Base-by-base conservation (phyloP, 2,329 filamentous ascomycete species). In the Parastagonospora avenae region DNA sequence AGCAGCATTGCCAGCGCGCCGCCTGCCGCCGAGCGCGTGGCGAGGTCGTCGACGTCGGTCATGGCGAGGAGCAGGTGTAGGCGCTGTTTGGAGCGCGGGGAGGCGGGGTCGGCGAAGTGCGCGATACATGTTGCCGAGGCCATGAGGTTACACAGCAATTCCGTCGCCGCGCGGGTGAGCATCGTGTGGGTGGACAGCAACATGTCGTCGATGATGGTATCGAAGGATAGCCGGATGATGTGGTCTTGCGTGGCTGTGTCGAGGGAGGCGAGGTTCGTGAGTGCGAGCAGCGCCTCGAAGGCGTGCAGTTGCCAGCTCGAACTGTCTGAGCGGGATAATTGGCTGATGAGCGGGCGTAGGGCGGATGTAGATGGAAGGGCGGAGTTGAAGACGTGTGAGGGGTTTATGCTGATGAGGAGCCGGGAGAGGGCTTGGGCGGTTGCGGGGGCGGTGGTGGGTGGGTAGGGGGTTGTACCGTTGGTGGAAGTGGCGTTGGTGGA, bases 101-200 rank as follows among this genome's bases (percentile, higher is more conserved):
- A 28, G 3, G 82, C 84, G 11, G 80, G 82, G 52, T 89, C 87
- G 0, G 86, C 87, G 62, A 91, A 93, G 27, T 89, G 80, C 1
- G 82, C 80, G 2, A 90, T 80, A 14, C 87, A 88, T 31, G 86
- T 81, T 0, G 86, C 83, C 1, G 81, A 81, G 49, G 88, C 86
- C 68, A 91, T 88, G 12, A 99, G 81, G 66, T 99, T 99, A 77
- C 94, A 99, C 16, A 97, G 81, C 2, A 99, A 81, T 72, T 99
- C 92, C 24, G 91, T 90, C 0, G 91, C 85, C 0, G 93, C 93
- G 43, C 93, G 90, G 48, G 89, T 87, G 14, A 99, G 83, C 57
- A 89, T 82, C 1, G 80, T 75, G 70, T 96, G 94, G 38, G 84
- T 83, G 11, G 86, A 88, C 1, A 97, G 82, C 1, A 97, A 79